A percentile compares a stretch with the other conserved stretches of the same genome.
Evolutionary conservation across 257 asterid species (phyloP).

Genomic region (Nicotiana otophora): DNA sequence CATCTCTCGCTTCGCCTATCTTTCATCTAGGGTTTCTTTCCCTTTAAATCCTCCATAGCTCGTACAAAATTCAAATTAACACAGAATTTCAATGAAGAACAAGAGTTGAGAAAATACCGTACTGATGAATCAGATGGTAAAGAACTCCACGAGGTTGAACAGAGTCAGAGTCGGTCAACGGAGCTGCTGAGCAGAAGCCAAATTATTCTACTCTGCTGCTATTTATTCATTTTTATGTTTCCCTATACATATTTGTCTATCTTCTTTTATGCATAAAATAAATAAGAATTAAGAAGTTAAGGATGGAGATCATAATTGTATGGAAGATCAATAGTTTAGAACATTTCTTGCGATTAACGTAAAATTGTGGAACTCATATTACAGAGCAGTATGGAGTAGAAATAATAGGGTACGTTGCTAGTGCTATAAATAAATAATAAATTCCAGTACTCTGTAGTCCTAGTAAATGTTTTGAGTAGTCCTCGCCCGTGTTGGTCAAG

Average conservation of each 20-base stretch:
- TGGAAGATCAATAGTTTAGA: no score
- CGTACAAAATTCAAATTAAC: no score
- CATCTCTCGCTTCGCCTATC: no score
- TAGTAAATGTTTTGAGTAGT: not conserved
- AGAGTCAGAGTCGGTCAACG: not conserved
- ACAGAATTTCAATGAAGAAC: slow-evolving; percentile 26
- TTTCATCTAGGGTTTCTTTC: no score
- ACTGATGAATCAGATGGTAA: not conserved
- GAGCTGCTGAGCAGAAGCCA: slow-evolving; percentile 31
- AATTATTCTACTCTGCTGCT: slow-evolving; percentile 42
- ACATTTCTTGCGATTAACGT: no score
- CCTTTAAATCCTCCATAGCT: no score
- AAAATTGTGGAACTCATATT: no score
- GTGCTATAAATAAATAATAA: not conserved
- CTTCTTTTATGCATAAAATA: no score
- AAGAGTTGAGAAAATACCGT: slow-evolving; percentile 16
- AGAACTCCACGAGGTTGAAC: slow-evolving; percentile 22
- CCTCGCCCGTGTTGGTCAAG: not conserved
- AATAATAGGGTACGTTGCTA: not conserved
- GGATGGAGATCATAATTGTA: no score
- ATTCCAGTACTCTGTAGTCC: not conserved
- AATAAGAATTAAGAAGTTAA: no score
- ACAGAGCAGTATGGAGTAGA: not conserved
- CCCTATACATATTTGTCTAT: no score
- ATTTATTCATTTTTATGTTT: no score